Evolutionary conservation across 352 stramenopile species (phyloP), one percentile per base, ranked within the genome.

Genomic region (Phytopythium chamaehyphon): DNA sequence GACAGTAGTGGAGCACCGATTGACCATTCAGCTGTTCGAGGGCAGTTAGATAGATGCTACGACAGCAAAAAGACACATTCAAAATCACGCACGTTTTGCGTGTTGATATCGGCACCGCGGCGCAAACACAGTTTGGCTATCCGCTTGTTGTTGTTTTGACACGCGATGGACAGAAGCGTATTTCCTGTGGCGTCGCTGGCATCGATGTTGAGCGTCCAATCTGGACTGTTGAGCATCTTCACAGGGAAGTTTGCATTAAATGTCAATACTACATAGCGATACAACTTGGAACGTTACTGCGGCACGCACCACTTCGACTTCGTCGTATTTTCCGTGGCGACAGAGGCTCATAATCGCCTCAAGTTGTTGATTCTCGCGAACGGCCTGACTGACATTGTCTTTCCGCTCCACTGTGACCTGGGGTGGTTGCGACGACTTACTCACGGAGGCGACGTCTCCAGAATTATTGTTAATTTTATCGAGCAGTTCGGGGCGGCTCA

Each of bases 71-170:
- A 23, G 1, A 18, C 6, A 16, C 11, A 37, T 26, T 5, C 4
- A 23, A 2, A 19, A 36, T 9, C 12, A 63, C 70, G 43, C 74
- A 88, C 83, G 62, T 98, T 98, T 36, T 95, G 82, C 5, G 87
- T 93, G 63, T 98, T 97, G 59, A 98, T 83, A 36, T 97, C 86
- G 28, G 93, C 91, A 15, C 89, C 94, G 26, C 89, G 84, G 5
- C 94, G 88, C 23, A 98, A 56, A 60, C 85, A 96, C 7, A 98
- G 76, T 75, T 98, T 98, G 36, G 80, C 79, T 40, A 98, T 98
- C 43, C 93, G 80, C 65, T 97, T 97, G 72, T 97, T 97, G 63
- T 95, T 96, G 76, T 98, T 98, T 57, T 98, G 94, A 26, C 84
- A 96, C 0, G 91, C 94, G 22, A 98, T 73, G 28, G 87, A 93